phyloP scores from a whole-genome alignment of 202 grass and related monocot genomes.

The Bolboschoenoplectus hybrid region DNA sequence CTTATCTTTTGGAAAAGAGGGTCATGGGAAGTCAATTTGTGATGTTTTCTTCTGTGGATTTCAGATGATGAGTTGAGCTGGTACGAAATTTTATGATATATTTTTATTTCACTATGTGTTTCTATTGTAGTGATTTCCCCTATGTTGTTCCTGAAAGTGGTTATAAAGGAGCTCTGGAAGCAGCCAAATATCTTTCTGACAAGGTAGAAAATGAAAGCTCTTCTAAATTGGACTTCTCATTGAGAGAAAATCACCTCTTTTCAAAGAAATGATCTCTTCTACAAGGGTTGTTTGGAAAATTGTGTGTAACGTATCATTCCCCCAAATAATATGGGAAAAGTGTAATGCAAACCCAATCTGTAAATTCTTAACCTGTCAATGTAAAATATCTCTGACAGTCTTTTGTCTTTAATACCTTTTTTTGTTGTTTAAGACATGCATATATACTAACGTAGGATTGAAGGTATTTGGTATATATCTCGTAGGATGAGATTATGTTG shows the following conservation, averaged over 20 bases:
- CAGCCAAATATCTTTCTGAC: conserved; percentile 47
- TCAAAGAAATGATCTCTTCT: conserved; percentile 3
- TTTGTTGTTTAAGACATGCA: not conserved
- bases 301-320: not conserved
- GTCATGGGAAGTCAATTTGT: not conserved
- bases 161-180: conserved; percentile 76
- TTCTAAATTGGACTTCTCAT: conserved; percentile 66
- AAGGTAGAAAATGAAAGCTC: conserved; percentile 48
- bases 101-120: conserved; percentile 15
- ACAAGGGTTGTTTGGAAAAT: not conserved
- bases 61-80: conserved; percentile 3
- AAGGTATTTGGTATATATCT: no score
- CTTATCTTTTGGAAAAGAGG: not conserved
- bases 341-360: not conserved
- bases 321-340: not conserved
- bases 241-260: conserved; percentile 44
- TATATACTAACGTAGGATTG: no score
- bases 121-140: conserved; percentile 72
- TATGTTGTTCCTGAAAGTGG: conserved; percentile 77
- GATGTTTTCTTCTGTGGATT: not conserved
- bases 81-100: not conserved
- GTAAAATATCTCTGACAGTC: not conserved
- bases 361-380: not conserved
- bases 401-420: not conserved
- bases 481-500: no score